Evolutionary conservation across 805 yeast species (phyloP).

Genomic region (Pichia gijzeniarum): DNA sequence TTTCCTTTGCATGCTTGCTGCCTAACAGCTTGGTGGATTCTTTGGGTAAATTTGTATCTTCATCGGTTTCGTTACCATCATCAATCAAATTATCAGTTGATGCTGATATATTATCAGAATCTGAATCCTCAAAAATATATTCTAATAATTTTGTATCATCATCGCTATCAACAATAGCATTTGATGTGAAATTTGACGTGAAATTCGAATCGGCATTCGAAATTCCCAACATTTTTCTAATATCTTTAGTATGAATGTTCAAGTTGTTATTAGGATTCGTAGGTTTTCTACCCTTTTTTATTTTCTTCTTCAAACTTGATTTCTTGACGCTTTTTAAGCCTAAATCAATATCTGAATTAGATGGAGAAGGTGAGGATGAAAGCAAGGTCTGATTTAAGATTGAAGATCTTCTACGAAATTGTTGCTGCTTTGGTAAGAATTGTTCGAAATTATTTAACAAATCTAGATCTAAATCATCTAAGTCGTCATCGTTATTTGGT

Average conservation of each 20-base stretch:
- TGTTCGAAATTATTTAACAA: conserved; percentile 15
- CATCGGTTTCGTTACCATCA: conserved; percentile 92
- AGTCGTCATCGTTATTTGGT: conserved; percentile 27
- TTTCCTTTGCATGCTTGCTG: conserved; percentile 83
- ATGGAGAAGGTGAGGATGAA: conserved; percentile 13
- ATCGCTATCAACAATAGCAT: conserved; percentile 15
- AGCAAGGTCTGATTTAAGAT: conserved; percentile 31
- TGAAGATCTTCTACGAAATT: conserved; percentile 38
- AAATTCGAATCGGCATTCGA: conserved; percentile 13
- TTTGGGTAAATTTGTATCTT: conserved; percentile 76
- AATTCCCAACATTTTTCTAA: conserved; percentile 15
- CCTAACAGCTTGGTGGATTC: conserved; percentile 59
- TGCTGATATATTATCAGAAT: conserved; percentile 22
- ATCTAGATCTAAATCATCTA: conserved; percentile 26
- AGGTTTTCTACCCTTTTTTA: conserved; percentile 5
- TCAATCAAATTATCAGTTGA: conserved; percentile 22
- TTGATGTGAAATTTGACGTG: conserved; percentile 12
- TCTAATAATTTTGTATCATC: conserved; percentile 68
- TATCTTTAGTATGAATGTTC: conserved; percentile 24
- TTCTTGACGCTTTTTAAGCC: not conserved
- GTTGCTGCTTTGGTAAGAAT: conserved; percentile 17
- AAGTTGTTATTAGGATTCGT: not conserved
- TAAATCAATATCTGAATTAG: conserved; percentile 24
- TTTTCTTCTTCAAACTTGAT: conserved; percentile 5
- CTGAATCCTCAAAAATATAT: conserved; percentile 47